A percentile compares a stretch with the other conserved stretches of the same genome.
Evolutionary conservation across 345 rosid genomes (phyloP).

Genomic region (Eucalyptus dawsonii): DNA sequence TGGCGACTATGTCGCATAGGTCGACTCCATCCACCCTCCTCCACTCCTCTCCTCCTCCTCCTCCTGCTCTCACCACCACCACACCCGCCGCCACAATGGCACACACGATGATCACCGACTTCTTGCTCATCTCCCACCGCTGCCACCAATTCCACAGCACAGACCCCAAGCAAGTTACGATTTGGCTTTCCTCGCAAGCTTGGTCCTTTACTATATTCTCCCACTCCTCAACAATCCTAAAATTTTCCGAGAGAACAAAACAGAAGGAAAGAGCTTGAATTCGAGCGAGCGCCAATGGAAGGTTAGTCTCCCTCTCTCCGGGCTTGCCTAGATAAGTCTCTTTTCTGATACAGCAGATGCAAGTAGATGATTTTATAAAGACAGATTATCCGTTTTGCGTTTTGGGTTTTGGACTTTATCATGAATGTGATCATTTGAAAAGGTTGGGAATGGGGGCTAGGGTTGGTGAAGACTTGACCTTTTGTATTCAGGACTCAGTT

Average conservation of each 20-base stretch:
- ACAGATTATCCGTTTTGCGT: background rate
- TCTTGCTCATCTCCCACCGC: background rate
- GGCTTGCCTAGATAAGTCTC: background rate
- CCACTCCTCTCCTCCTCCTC: too few relatives aligned
- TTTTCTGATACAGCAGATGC: background rate
- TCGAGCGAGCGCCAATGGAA: background rate
- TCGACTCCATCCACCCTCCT: too few relatives aligned
- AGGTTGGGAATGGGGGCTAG: fast-evolving
- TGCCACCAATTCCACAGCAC: background rate
- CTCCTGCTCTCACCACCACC: too few relatives aligned
- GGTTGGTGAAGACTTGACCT: background rate
- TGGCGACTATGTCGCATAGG: background rate
- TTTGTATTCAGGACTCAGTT: background rate
- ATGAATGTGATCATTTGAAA: background rate
- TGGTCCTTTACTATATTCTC: background rate
- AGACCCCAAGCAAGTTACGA: background rate
- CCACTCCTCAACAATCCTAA: background rate
- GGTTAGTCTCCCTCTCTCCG: background rate
- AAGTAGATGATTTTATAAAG: background rate
- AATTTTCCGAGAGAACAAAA: background rate
- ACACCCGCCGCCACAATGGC: too few relatives aligned
- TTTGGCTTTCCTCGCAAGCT: fast-evolving
- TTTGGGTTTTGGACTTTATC: background rate
- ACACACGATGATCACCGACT: conserved; percentile 3
- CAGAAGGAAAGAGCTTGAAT: background rate